Conservation (phyloP, 441 rosid genomes). For the Viola pubescens region DNA sequence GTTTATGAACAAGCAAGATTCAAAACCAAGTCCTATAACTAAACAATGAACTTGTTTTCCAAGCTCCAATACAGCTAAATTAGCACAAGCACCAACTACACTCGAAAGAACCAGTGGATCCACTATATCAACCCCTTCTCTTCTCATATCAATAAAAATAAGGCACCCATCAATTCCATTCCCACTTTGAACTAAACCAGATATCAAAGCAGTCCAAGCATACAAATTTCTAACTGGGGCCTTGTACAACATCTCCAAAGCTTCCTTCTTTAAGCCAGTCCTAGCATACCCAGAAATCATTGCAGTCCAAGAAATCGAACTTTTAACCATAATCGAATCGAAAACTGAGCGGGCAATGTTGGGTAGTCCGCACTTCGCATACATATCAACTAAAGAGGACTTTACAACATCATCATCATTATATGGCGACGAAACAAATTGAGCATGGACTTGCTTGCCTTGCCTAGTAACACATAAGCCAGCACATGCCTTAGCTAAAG, state of each 20-base stretch:
- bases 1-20: constrained; percentile 53
- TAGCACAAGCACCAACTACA: constrained; percentile 64
- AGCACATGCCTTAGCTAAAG: constrained; percentile 64
- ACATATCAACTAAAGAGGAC: constrained; percentile 79
- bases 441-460: constrained; percentile 69
- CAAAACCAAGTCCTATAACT: constrained; percentile 44
- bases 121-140: constrained; percentile 47
- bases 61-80: constrained; percentile 45
- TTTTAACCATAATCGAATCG: constrained; percentile 42
- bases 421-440: constrained; percentile 35
- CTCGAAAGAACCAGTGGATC: constrained; percentile 77
- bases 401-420: constrained; percentile 55
- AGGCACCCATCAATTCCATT: constrained; percentile 44
- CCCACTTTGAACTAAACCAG: constrained; percentile 73
- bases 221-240: constrained; percentile 48
- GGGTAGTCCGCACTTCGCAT: constrained; percentile 52
- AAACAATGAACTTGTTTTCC: constrained; percentile 69
- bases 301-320: constrained; percentile 58
- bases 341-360: constrained; percentile 41
- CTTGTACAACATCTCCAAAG: constrained; percentile 37
- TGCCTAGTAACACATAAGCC: constrained; percentile 35
- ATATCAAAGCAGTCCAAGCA: constrained; percentile 73
- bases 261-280: constrained; percentile 55
- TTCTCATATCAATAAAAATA: constrained; percentile 60
- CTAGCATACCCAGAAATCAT: constrained; percentile 62